These are phyloP conservation scores for Bretschneidera sinensis DNA, from an alignment of 345 rosid species.

Conservation along the genomic window DNA sequence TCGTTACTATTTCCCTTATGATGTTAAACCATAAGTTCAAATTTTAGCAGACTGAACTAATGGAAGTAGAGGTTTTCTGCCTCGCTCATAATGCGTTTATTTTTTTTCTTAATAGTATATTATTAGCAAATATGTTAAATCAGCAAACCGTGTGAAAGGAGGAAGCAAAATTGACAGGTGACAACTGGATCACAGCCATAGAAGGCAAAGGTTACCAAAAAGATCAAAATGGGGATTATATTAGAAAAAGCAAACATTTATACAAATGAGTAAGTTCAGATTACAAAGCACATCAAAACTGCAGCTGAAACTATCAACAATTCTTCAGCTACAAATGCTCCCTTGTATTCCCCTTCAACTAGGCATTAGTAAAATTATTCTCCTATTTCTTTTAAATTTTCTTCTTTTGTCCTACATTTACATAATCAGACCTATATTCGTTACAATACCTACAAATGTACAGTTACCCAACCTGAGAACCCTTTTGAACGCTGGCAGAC, in stretches of 20 bases:
- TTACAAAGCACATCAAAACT: conserved; percentile 32
- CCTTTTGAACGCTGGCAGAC: conserved; percentile 18
- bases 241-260: conserved; percentile 1
- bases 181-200: not conserved
- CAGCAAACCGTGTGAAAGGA: too few relatives aligned
- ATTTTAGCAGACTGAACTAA: too few relatives aligned
- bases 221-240: not conserved
- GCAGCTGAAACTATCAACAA: conserved; percentile 21
- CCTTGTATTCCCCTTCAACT: conserved; percentile 10
- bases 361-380: conserved; percentile 13
- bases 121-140: too few relatives aligned
- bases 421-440: conserved; percentile 34
- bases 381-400: conserved; percentile 14
- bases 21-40: too few relatives aligned
- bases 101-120: too few relatives aligned
- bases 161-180: too few relatives aligned
- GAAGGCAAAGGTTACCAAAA: not conserved
- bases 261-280: not conserved
- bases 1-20: too few relatives aligned
- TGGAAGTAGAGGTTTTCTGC: too few relatives aligned
- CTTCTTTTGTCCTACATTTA: conserved; percentile 27
- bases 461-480: conserved; percentile 29
- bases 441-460: conserved; percentile 62
- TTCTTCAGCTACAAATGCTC: conserved; percentile 19
- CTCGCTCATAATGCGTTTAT: too few relatives aligned